Conservation (phyloP, 306 rosid species). For the Gleditsia sinensis region DNA sequence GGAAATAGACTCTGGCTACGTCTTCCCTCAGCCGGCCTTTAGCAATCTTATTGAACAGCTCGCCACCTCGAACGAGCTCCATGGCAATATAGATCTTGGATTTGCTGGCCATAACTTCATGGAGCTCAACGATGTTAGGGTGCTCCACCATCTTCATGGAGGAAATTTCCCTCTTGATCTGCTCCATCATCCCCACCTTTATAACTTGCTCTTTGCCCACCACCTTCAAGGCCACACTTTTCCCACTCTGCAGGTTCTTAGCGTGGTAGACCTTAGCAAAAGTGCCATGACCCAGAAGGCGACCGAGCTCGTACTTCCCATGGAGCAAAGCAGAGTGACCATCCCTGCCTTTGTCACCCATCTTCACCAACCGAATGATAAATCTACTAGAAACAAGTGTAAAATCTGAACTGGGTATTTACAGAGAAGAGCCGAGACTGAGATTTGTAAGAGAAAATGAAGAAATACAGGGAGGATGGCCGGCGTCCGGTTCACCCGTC, state of each 20-base stretch:
- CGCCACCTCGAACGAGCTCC: slow-evolving; percentile 87
- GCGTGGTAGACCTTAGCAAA: slow-evolving; percentile 87
- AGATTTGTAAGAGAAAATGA: not conserved
- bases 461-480: not conserved
- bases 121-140: slow-evolving; percentile 74
- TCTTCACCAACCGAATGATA: not conserved
- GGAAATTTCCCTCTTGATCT: slow-evolving; percentile 79
- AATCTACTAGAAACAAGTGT: not conserved
- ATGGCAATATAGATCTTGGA: slow-evolving; percentile 84
- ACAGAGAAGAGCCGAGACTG: not conserved
- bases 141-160: slow-evolving; percentile 83
- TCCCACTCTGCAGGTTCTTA: slow-evolving; percentile 48
- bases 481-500: slow-evolving; percentile 63
- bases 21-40: slow-evolving; percentile 67
- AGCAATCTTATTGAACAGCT: slow-evolving; percentile 65
- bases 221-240: slow-evolving; percentile 72
- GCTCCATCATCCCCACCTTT: slow-evolving; percentile 76
- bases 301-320: slow-evolving; percentile 84
- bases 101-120: slow-evolving; percentile 84
- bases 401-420: not conserved
- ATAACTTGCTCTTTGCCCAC: slow-evolving; percentile 85
- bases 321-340: slow-evolving; percentile 51
- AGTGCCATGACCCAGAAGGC: slow-evolving; percentile 80
- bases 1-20: slow-evolving; percentile 69
- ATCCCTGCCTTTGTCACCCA: slow-evolving; percentile 47